These are phyloP conservation scores for Trametes gibbosa DNA, from an alignment of 768 basidiomycete species.

Conservation along the genomic window DNA sequence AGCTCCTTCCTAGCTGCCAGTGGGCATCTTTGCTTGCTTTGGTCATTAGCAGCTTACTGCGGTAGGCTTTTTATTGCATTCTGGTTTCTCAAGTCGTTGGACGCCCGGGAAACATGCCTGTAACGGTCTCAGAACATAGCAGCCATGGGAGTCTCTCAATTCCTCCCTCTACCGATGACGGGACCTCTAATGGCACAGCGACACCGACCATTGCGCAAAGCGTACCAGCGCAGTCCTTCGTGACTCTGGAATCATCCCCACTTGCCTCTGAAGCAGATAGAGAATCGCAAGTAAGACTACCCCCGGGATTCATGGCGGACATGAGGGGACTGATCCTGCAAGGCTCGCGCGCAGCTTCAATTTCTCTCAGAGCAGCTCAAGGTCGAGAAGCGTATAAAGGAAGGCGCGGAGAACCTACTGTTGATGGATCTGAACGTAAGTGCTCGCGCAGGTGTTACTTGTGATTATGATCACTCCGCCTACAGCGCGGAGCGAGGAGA, in stretches of 20 bases:
- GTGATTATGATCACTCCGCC: neutral
- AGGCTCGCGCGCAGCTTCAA: constrained; percentile 43
- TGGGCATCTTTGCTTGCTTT: too few relatives aligned
- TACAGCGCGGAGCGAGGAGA: neutral
- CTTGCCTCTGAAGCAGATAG: neutral
- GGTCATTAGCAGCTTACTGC: too few relatives aligned
- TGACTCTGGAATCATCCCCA: neutral
- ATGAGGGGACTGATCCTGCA: neutral
- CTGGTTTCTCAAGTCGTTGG: too few relatives aligned
- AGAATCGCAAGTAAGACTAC: constrained; percentile 5
- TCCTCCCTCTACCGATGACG: constrained; percentile 3
- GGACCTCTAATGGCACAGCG: constrained; percentile 1
- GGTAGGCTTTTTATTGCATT: too few relatives aligned
- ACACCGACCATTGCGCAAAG: constrained; percentile 7
- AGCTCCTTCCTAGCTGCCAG: too few relatives aligned
- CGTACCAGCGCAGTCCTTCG: neutral
- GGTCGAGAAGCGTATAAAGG: constrained; percentile 79
- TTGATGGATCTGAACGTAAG: constrained; percentile 59
- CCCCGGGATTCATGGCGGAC: neutral
- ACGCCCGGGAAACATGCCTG: too few relatives aligned
- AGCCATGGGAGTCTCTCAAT: constrained; percentile 7
- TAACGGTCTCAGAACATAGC: neutral
- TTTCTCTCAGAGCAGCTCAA: constrained; percentile 64
- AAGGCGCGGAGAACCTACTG: constrained; percentile 89
- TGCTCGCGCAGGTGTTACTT: neutral